Conservation (phyloP, 2,329 filamentous ascomycete species). For the Clarireedia monteithiana region DNA sequence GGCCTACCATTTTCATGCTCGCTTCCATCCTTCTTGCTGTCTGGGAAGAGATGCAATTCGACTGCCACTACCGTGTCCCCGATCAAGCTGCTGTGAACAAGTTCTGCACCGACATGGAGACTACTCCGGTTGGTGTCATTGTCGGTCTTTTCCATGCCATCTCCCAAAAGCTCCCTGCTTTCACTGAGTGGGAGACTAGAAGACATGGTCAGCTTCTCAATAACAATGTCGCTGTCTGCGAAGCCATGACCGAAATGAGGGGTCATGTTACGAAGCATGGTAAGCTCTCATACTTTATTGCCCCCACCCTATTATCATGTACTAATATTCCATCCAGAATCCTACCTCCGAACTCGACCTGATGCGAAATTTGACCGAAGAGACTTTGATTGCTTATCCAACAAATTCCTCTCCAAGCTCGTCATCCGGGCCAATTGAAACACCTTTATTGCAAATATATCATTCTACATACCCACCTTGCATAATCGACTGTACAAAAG, state of each 20-base stretch:
- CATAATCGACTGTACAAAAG: constrained; percentile 26
- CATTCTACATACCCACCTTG: constrained; percentile 25
- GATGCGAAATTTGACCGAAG: constrained; percentile 79
- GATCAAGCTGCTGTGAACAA: constrained; percentile 80
- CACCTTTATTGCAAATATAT: constrained; percentile 24
- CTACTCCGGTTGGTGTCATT: constrained; percentile 89
- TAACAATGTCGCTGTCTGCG: constrained; percentile 87
- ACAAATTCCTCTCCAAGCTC: constrained; percentile 94
- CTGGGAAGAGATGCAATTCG: constrained; percentile 99
- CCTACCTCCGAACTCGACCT: constrained; percentile 70
- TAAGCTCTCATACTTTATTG: constrained; percentile 39
- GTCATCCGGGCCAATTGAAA: constrained; percentile 94
- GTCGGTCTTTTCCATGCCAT: constrained; percentile 96
- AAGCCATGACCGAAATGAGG: constrained; percentile 92
- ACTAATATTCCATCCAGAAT: constrained; percentile 55
- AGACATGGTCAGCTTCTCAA: constrained; percentile 87
- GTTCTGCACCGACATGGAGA: constrained; percentile 96
- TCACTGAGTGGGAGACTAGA: constrained; percentile 88
- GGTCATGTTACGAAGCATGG: constrained; percentile 90
- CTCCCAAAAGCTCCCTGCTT: constrained; percentile 87
- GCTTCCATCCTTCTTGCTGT: constrained; percentile 87
- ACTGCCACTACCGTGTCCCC: constrained; percentile 90
- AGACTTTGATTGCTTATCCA: constrained; percentile 91
- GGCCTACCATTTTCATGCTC: constrained; percentile 97
- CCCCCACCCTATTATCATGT: constrained; percentile 10